Base-by-base conservation (phyloP, 2,329 filamentous ascomycete species). In the Aschersonia sp. region DNA sequence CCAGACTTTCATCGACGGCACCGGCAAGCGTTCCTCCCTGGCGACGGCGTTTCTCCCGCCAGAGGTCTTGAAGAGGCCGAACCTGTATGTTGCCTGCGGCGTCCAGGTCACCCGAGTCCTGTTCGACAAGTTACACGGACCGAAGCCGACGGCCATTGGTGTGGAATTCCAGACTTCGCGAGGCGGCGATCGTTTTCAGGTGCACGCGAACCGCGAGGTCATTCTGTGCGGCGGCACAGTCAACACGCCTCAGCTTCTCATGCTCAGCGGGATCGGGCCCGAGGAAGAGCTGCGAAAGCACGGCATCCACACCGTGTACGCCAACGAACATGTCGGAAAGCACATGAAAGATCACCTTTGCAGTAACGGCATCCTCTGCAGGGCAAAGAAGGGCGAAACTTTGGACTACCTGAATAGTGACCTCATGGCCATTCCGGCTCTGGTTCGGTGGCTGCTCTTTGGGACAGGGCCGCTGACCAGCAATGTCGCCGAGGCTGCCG, bases 311-410 rank as follows among this genome's bases (percentile, higher is more conserved):
- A 66, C 77, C 5, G 56, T 79, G 37, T 61, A 66, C 2, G 69
- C 83, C 55, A 67, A 78, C 2, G 77, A 77, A 0, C 79, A 77
- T 41, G 78, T 84, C 10, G 80, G 80, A 30, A 70, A 66, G 31
- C 80, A 81, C 59, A 45, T 59, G 32, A 53, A 54, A 51, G 58
- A 60, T 47, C 58, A 58, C n/a, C 47, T 54, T 11, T 48, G 48
- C 48, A 45, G 49, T n/a, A 46, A 44, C 30, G 50, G 45, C 22
- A 30, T 54, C 29, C 7, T 49, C 11, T 50, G 50, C 44, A 54
- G 52, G 46, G 48, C 50, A 39, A 53, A 52, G 46, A 37, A 44
- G 7, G 46, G 49, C 4, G 30, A 41, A 5, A 51, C 51, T 2
- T 47, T 52, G 42, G 52, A 53, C 44, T 54, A 53, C 41, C 49